Evolutionary conservation across 176 grass and related monocot species (phyloP).

Genomic region (Avena atlantica): DNA sequence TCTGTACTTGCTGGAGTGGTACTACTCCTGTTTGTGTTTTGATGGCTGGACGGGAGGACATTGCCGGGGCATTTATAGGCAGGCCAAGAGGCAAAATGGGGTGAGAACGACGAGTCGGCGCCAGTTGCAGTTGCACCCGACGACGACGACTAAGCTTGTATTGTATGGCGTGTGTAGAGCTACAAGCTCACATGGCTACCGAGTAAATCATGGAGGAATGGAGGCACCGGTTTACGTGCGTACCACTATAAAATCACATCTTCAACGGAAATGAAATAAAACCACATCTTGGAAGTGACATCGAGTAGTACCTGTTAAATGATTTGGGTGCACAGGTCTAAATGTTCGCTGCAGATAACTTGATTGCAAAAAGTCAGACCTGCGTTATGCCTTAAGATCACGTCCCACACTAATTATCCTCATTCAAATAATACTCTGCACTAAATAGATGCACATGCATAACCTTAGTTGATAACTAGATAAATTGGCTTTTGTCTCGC

Average conservation of each 20-base stretch:
- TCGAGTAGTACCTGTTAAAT: neutral
- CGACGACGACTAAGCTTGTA: conserved; percentile 11
- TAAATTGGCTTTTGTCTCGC: too few species aligned
- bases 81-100: neutral
- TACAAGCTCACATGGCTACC: conserved; percentile 46
- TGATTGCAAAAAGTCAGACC: neutral
- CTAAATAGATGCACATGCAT: neutral
- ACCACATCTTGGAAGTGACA: neutral
- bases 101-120: conserved; percentile 7
- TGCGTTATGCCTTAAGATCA: neutral
- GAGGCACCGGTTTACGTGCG: conserved; percentile 41
- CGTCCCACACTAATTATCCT: neutral
- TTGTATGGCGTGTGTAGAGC: conserved; percentile 26
- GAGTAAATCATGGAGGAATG: conserved; percentile 49
- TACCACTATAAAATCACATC: conserved; percentile 7
- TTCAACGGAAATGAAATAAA: neutral
- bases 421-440: neutral
- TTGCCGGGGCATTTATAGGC: conserved; percentile 49
- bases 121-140: conserved; percentile 36
- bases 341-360: neutral
- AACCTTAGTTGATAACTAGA: too few species aligned
- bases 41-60: conserved; percentile 1
- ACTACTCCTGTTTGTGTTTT: neutral
- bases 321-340: conserved; percentile 16
- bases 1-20: neutral